Evolutionary conservation across 2,329 filamentous ascomycete species (phyloP).

Genomic region (Botrytis fragariae): DNA sequence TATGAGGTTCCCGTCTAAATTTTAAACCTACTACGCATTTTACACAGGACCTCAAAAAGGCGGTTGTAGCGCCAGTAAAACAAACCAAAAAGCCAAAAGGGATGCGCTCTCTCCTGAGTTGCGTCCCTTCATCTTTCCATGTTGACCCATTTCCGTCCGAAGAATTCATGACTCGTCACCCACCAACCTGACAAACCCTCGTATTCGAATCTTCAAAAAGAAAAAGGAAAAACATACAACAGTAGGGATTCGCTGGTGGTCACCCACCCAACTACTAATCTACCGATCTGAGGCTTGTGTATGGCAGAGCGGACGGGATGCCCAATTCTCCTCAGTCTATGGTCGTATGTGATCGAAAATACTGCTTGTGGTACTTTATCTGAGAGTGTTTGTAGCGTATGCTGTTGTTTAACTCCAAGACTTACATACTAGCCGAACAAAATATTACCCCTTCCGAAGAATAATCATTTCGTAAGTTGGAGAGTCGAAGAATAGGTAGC

Average conservation of each 20-base stretch:
- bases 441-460: not conserved
- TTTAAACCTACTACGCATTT: not conserved
- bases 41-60: not conserved
- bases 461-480: not conserved
- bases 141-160: not conserved
- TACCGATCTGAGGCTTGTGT: conserved; percentile 13
- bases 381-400: too few species aligned
- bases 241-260: conserved; percentile 15
- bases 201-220: not conserved
- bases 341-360: accelerated
- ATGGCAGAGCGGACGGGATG: conserved; percentile 16
- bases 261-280: conserved; percentile 16
- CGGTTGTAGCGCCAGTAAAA: not conserved
- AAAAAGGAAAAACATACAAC: not conserved
- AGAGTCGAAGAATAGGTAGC: not conserved
- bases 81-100: not conserved
- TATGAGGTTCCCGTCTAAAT: not conserved
- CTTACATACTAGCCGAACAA: not conserved
- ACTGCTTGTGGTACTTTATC: accelerated
- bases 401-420: too few species aligned
- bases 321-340: too few species aligned
- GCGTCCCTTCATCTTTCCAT: not conserved
- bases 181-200: not conserved
- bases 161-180: not conserved
- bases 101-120: not conserved